Conservation (phyloP, 495 filamentous ascomycete genomes). For the Hypoxylon intermedium region DNA sequence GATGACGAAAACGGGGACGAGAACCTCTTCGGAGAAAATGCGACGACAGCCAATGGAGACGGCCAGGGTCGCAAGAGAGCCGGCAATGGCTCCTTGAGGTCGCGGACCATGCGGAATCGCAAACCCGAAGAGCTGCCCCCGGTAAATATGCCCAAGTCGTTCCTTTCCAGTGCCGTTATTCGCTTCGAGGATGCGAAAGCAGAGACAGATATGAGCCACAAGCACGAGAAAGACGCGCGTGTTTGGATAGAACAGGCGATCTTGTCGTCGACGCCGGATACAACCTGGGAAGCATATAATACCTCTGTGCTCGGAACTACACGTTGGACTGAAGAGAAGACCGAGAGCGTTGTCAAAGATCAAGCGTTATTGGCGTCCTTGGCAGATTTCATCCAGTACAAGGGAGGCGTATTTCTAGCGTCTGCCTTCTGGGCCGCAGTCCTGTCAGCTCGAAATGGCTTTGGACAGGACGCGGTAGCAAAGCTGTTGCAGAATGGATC, state of each 20-base stretch:
- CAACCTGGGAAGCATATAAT: not conserved
- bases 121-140: constrained; percentile 52
- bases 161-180: constrained; percentile 47
- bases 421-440: constrained; percentile 26
- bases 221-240: constrained; percentile 4
- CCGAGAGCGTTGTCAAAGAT: too few species aligned
- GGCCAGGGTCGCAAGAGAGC: constrained; percentile 32
- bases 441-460: not conserved
- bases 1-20: constrained; percentile 24
- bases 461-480: constrained; percentile 13
- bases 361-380: too few species aligned
- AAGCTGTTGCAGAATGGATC: constrained; percentile 14
- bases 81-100: constrained; percentile 47
- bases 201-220: not conserved
- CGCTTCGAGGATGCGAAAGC: constrained; percentile 15
- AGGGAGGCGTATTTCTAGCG: constrained; percentile 20
- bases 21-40: constrained; percentile 31
- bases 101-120: constrained; percentile 47
- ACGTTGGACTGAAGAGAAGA: constrained; percentile 20
- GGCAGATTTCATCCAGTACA: constrained; percentile 10
- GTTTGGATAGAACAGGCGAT: constrained; percentile 15
- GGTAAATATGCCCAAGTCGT: constrained; percentile 53
- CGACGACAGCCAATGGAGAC: constrained; percentile 18
- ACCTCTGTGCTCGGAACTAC: constrained; percentile 11
- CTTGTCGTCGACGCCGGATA: not conserved